Evolutionary conservation across 805 yeast genomes (phyloP).

Genomic region (Yamadazyma olivae): DNA sequence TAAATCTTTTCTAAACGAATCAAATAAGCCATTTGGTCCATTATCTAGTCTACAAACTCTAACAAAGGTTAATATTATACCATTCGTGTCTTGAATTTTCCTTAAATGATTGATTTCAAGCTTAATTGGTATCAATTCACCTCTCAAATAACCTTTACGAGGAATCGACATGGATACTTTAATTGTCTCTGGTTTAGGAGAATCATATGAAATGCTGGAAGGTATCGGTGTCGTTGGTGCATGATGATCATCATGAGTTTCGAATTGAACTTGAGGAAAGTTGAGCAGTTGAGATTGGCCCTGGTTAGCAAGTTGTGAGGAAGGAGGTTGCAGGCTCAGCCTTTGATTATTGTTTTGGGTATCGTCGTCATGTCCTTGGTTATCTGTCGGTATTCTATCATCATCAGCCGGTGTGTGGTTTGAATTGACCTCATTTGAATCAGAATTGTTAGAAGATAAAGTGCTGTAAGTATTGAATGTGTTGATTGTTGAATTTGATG

Average conservation of each 20-base stretch:
- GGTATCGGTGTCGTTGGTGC: constrained; percentile 5
- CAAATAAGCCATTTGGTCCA: constrained; percentile 57
- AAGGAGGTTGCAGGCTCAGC: neutral
- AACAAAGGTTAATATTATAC: constrained; percentile 75
- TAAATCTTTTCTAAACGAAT: constrained; percentile 80
- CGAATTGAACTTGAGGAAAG: constrained; percentile 1
- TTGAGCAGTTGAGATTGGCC: too few species aligned
- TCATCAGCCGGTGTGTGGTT: constrained; percentile 2
- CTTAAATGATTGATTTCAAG: constrained; percentile 67
- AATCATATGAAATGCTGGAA: constrained; percentile 9
- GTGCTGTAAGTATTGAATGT: constrained; percentile 28
- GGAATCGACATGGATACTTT: constrained; percentile 40
- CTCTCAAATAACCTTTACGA: constrained; percentile 70
- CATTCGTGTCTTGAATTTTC: constrained; percentile 64
- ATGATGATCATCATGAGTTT: neutral
- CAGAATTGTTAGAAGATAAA: constrained; percentile 30
- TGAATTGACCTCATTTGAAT: constrained; percentile 9
- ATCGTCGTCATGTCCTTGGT: neutral
- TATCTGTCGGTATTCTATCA: too few species aligned
- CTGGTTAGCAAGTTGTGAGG: neutral
- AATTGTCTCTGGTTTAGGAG: constrained; percentile 25
- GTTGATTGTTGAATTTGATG: constrained; percentile 30
- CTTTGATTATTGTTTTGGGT: constrained; percentile 1
- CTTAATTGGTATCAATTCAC: constrained; percentile 75
- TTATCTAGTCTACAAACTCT: constrained; percentile 68